Evolutionary conservation across 768 basidiomycete species (phyloP).

Genomic region (Austroboletus eburneus): DNA sequence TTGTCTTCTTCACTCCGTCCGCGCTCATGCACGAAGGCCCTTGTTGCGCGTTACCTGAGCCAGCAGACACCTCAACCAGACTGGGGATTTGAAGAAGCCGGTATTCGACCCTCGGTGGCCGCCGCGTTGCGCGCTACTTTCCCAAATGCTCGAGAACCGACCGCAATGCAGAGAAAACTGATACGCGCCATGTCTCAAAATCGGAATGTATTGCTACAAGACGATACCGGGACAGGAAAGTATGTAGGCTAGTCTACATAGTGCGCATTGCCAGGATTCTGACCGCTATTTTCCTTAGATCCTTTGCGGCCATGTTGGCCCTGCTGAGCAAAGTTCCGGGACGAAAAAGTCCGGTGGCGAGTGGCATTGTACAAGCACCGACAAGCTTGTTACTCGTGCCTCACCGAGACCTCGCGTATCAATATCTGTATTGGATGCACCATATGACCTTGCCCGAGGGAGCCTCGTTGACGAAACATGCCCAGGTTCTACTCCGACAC

Average conservation of each 20-base stretch:
- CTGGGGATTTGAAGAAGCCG: slow-evolving; percentile 45
- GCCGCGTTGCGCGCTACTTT: slow-evolving; percentile 54
- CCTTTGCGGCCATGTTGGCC: slow-evolving; percentile 66
- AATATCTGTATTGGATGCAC: slow-evolving; percentile 63
- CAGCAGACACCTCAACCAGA: slow-evolving; percentile 17
- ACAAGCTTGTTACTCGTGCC: slow-evolving; percentile 65
- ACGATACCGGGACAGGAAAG: slow-evolving; percentile 79
- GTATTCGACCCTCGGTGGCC: slow-evolving; percentile 47
- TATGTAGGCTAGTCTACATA: slow-evolving; percentile 32
- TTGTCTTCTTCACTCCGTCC: slow-evolving; percentile 3
- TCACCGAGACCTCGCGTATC: slow-evolving; percentile 67
- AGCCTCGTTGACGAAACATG: slow-evolving; percentile 39
- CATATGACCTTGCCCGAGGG: slow-evolving; percentile 38
- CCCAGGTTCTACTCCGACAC: slow-evolving; percentile 59
- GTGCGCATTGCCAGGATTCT: background rate
- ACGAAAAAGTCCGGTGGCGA: slow-evolving; percentile 20
- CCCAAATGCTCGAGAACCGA: slow-evolving; percentile 55
- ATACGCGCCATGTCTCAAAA: slow-evolving; percentile 56
- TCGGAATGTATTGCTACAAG: slow-evolving; percentile 62
- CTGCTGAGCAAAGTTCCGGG: slow-evolving; percentile 54
- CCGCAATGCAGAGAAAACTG: slow-evolving; percentile 53
- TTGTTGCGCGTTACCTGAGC: slow-evolving; percentile 24
- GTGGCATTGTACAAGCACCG: slow-evolving; percentile 30
- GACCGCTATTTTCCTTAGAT: slow-evolving; percentile 38
- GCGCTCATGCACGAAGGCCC: slow-evolving; percentile 21